These are phyloP conservation scores for Solanum medicagineum DNA, from an alignment of 257 asterid species.

Conservation along the genomic window DNA sequence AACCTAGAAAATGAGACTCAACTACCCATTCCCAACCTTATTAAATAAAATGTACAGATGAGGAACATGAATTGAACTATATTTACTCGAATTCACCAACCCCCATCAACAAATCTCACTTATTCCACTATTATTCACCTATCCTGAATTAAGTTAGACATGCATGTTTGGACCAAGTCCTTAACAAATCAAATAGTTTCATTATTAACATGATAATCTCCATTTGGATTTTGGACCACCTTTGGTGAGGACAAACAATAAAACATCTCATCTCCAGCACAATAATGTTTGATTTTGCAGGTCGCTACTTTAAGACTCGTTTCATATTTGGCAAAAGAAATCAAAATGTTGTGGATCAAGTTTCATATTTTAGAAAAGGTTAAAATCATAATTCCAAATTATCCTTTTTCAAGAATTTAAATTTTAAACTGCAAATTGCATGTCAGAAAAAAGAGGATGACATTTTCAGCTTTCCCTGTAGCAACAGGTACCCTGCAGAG, in stretches of 20 bases:
- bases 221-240: neutral
- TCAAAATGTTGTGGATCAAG: too few species aligned
- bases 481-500: neutral
- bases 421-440: too few species aligned
- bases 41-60: neutral
- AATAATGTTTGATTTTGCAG: too few species aligned
- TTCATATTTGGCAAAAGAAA: too few species aligned
- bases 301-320: too few species aligned
- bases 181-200: neutral
- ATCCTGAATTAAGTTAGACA: neutral
- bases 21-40: neutral
- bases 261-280: neutral
- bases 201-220: neutral
- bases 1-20: neutral
- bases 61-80: neutral
- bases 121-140: neutral
- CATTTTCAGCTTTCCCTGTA: neutral
- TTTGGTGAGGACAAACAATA: neutral
- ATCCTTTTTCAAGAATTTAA: too few species aligned
- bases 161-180: neutral
- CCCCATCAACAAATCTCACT: neutral
- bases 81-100: neutral
- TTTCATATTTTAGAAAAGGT: too few species aligned
- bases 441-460: neutral
- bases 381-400: too few species aligned